Conservation (phyloP, 768 basidiomycete species). For the Mycena capillaripes region DNA sequence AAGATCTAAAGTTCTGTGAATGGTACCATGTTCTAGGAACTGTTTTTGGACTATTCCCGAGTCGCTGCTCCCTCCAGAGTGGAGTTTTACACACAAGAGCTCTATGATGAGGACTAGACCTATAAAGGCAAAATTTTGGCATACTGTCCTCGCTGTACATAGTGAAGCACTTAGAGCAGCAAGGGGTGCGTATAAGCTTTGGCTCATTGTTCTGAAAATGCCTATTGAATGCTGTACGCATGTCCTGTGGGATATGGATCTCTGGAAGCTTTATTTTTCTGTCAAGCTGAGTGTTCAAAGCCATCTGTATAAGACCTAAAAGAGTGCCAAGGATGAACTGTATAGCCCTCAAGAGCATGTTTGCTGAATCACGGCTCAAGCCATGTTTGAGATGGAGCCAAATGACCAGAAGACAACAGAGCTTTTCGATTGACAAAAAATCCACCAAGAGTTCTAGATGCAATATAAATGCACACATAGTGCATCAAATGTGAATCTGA, state of each 20-base stretch:
- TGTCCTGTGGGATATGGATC: slow-evolving; percentile 6
- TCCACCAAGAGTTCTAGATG: too few relatives aligned
- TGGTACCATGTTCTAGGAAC: slow-evolving; percentile 5
- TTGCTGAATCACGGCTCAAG: too few relatives aligned
- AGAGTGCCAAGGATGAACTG: too few relatives aligned
- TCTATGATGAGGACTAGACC: background rate
- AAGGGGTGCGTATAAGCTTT: slow-evolving; percentile 12
- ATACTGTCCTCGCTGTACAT: background rate
- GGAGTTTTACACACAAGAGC: background rate
- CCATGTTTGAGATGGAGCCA: too few relatives aligned
- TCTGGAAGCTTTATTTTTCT: too few relatives aligned
- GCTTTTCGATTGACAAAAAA: too few relatives aligned
- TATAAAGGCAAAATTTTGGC: background rate
- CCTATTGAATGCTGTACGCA: background rate
- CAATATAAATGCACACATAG: too few relatives aligned
- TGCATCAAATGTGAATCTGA: too few relatives aligned
- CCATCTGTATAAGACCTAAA: too few relatives aligned
- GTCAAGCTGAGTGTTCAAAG: too few relatives aligned
- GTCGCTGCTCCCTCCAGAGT: background rate
- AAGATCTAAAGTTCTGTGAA: slow-evolving; percentile 21
- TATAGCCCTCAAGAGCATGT: too few relatives aligned
- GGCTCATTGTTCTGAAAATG: slow-evolving; percentile 11
- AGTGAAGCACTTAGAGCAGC: slow-evolving; percentile 16
- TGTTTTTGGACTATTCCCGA: background rate
- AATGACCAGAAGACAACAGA: too few relatives aligned